Base-by-base conservation (phyloP, 2,329 filamentous ascomycete genomes). In the Clonostachys chloroleuca region DNA sequence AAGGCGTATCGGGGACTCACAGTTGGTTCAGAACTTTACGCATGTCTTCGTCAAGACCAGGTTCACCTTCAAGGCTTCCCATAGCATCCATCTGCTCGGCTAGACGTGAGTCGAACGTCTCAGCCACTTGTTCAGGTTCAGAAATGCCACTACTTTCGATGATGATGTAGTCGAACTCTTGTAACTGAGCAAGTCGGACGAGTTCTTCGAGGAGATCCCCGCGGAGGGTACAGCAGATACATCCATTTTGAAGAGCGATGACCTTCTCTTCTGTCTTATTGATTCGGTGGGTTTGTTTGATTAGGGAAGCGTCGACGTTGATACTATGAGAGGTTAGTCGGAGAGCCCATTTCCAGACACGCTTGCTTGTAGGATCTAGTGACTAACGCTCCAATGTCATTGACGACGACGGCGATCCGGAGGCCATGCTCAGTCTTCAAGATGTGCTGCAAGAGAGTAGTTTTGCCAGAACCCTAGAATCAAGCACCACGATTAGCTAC, bases 201-300 rank as follows among this genome's bases (percentile, higher is more conserved):
- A 89, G 74, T 59, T 89, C 86, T 49, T 86, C 80, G 1, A 90
- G 73, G 2, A 89, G 65, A 47, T 89, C 86, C 1, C 85, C 84
- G 5, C 86, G 80, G 0, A 89, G 70, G 0, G 85, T 89, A 55
- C 86, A 90, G 69, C 86, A 90, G 56, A 90, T 90, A 53, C 86
- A 89, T 10, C 86, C 84, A 51, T 87, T 88, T 56, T 87, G 83
- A 47, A 88, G 73, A 10, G 83, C 78, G 14, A 87, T 80, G 34
- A 87, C 72, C 52, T 86, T 84, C 52, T 86, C 81, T 37, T 83
- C 68, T 0, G 78, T 79, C 52, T 78, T 75, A 3, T 76, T 78
- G 35, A 85, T 63, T 20, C 73, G 74, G 55, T 82, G 74, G 2
- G 66, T 73, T 47, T 78, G 69, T 14, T 76, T 75, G 41, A 86